Base-by-base conservation (phyloP, 257 asterid species). In the Hygrophila difformis region DNA sequence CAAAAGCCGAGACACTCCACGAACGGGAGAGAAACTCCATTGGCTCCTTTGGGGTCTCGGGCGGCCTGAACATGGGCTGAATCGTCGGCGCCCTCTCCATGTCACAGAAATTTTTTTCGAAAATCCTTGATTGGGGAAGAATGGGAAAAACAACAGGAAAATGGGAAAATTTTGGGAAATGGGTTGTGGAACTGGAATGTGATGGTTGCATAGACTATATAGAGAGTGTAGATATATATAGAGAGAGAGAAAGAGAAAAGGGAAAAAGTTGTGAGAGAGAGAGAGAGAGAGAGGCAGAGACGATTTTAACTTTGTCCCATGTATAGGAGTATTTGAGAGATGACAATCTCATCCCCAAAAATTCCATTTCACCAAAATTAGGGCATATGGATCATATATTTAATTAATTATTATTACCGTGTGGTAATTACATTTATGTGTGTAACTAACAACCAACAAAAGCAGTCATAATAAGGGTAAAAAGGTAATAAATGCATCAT, bases 11-110 rank as follows among this genome's bases (percentile, higher is more conserved):
- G 1, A 74, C 34, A 41, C 95, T 91, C 99, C 99, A 91, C 7
- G 96, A 86, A 15, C 99, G 95, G 5, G 96, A 78, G 0, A 91
- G 70, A 21, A 91, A 91, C 75, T 91, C 99, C 96, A 91, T 91
- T 0, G 99, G 94, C 72, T 91, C 98, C 22, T 60, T 65, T 1
- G 96, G 96, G 7, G 95, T 86, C 40, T 82, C 94, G 22, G 94
- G 93, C 1, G 96, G 94, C 61, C 78, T 41, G 71, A 61, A 82
- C 31, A 69, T 53, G 35, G 79, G 65, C 41, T 68, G 75, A 8
- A 73, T 56, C 19, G n/a, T n/a, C n/a, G 61, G 69, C 3, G 62
- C 47, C 43, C 63, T 59, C 42, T 89, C 98, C 98, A 89, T 87
- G 37, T n/a, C n/a, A n/a, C n/a, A n/a, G n/a, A n/a, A n/a, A n/a